phyloP scores from a whole-genome alignment of 2,329 filamentous ascomycete species.

The Hypoxylon sp. region DNA sequence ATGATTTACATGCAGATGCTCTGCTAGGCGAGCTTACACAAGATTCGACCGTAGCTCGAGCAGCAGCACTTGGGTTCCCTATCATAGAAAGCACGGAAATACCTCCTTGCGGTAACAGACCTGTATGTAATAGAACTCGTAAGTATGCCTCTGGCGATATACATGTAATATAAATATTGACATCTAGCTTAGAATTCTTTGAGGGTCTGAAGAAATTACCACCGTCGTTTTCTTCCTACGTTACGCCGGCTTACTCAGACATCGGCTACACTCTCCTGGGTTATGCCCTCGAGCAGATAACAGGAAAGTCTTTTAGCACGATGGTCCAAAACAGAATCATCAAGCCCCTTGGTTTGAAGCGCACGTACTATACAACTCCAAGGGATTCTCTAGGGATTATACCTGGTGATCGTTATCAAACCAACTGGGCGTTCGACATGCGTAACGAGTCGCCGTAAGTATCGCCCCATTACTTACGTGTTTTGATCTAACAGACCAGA shows the following conservation, averaged over 20 bases:
- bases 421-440: slow-evolving; percentile 54
- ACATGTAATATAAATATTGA: slow-evolving; percentile 6
- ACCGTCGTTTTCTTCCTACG: slow-evolving; percentile 54
- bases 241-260: slow-evolving; percentile 58
- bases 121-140: slow-evolving; percentile 53
- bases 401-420: slow-evolving; percentile 52
- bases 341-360: slow-evolving; percentile 53
- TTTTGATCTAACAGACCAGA: slow-evolving; percentile 1
- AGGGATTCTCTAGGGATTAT: slow-evolving; percentile 55
- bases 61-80: slow-evolving; percentile 52
- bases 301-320: slow-evolving; percentile 53
- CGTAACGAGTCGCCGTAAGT: slow-evolving; percentile 54
- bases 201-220: slow-evolving; percentile 50
- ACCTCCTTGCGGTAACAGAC: slow-evolving; percentile 53
- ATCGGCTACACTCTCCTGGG: slow-evolving; percentile 57
- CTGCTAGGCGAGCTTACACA: slow-evolving; percentile 49
- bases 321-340: slow-evolving; percentile 54
- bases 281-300: slow-evolving; percentile 56
- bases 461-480: neutral
- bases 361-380: slow-evolving; percentile 54
- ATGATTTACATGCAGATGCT: slow-evolving; percentile 36
- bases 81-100: slow-evolving; percentile 47
- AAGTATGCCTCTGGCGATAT: slow-evolving; percentile 29
- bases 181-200: slow-evolving; percentile 50
- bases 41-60: slow-evolving; percentile 29